A percentile compares a stretch with the other conserved stretches of the same genome.
Conservation (phyloP, 148 eudicot species). For the Vaccinium corymbosum region DNA sequence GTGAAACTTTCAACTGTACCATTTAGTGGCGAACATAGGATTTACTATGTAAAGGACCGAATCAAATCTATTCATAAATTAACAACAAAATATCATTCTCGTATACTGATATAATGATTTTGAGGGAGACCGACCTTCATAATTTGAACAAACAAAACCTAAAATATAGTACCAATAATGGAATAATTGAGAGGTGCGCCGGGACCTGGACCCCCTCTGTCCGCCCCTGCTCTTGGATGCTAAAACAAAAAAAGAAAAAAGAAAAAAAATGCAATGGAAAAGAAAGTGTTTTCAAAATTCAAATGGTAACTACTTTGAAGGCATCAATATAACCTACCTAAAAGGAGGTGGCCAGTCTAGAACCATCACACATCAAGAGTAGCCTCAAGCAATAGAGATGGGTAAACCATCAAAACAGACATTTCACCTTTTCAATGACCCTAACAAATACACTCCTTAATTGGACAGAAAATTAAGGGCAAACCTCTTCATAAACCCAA, state of each 20-base stretch:
- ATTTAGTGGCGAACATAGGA: background rate
- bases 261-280: background rate
- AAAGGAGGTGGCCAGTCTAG: conserved; percentile 9
- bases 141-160: no score
- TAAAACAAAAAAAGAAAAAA: no score
- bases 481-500: conserved; percentile 20
- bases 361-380: background rate
- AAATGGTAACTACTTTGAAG: conserved; percentile 5
- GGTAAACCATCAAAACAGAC: conserved; percentile 12
- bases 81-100: no score
- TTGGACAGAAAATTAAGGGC: conserved; percentile 1
- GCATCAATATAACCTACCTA: background rate
- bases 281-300: background rate
- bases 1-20: background rate
- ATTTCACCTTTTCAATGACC: conserved; percentile 7
- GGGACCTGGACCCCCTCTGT: no score
- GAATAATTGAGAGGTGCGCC: background rate
- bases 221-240: no score
- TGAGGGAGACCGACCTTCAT: no score
- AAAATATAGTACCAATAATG: no score
- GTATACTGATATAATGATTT: no score
- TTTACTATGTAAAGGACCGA: no score
- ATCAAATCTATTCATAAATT: no score
- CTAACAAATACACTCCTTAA: background rate
- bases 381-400: conserved; percentile 8